Percentiles rank a stretch among this genome's conserved stretches.
Evolutionary conservation across 1,139 yeast species (phyloP).

Genomic region (Blastobotrys persicus): DNA sequence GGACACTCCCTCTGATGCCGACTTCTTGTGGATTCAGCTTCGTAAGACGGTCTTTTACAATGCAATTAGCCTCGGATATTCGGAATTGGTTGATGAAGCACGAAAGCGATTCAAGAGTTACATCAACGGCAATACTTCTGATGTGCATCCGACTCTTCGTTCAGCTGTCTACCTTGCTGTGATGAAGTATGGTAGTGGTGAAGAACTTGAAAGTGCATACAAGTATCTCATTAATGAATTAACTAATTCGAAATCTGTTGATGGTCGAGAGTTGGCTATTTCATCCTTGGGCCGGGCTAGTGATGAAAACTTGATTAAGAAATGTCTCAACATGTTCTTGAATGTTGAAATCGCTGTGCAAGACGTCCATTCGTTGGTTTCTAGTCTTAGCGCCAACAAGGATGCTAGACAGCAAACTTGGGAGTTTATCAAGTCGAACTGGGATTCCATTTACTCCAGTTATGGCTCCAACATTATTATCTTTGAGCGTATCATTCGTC

Average conservation of each 20-base stretch:
- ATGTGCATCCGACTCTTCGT: constrained; percentile 54
- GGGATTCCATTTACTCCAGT: constrained; percentile 46
- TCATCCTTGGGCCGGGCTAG: constrained; percentile 58
- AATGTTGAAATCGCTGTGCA: constrained; percentile 56
- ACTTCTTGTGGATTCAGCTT: constrained; percentile 51
- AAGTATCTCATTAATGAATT: constrained; percentile 51
- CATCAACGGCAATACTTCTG: constrained; percentile 38
- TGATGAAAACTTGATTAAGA: constrained; percentile 40
- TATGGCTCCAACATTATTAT: constrained; percentile 59
- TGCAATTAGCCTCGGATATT: constrained; percentile 52
- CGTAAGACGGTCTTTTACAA: constrained; percentile 50
- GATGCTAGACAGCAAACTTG: constrained; percentile 52
- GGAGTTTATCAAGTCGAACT: constrained; percentile 55
- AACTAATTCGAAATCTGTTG: constrained; percentile 57
- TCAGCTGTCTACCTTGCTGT: constrained; percentile 55
- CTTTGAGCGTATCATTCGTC: constrained; percentile 60
- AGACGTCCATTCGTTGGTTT: constrained; percentile 64
- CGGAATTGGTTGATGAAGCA: constrained; percentile 51
- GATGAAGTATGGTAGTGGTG: constrained; percentile 40
- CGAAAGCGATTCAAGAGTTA: constrained; percentile 43
- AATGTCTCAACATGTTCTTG: constrained; percentile 43
- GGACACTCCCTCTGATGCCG: constrained; percentile 37
- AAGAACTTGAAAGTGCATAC: constrained; percentile 42
- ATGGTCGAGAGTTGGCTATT: constrained; percentile 65
- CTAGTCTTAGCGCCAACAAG: constrained; percentile 52